Evolutionary conservation across 306 rosid genomes (phyloP).

Genomic region (Argentina anserina): DNA sequence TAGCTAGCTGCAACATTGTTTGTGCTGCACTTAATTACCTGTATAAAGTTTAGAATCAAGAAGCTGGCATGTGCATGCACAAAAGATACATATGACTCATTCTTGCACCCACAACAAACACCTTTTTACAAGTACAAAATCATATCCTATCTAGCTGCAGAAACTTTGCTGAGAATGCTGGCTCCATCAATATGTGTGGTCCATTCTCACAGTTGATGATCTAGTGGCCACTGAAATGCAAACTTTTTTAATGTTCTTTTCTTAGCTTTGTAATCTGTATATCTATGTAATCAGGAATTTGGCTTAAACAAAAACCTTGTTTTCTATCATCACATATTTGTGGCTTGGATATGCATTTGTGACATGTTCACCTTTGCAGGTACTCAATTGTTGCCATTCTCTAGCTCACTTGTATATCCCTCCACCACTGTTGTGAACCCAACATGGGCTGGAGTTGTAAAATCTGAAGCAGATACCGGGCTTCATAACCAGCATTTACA

Average conservation of each 20-base stretch:
- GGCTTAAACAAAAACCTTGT: not conserved
- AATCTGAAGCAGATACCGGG: constrained; percentile 44
- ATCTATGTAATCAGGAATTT: not conserved
- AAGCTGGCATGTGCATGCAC: not conserved
- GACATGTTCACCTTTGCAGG: constrained; percentile 40
- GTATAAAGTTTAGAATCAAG: not conserved
- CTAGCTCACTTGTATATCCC: constrained; percentile 58
- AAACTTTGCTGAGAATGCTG: constrained; percentile 7
- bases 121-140: not conserved
- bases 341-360: not conserved
- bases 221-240: constrained; percentile 14
- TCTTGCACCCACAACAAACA: constrained; percentile 1
- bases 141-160: not conserved
- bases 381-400: constrained; percentile 56
- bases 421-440: constrained; percentile 48
- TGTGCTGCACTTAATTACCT: not conserved
- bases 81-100: constrained; percentile 1
- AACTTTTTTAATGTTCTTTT: not conserved
- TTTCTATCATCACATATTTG: not conserved
- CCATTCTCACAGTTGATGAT: constrained; percentile 11
- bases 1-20: constrained; percentile 12
- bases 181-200: constrained; percentile 16
- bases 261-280: not conserved
- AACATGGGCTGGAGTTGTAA: constrained; percentile 46
- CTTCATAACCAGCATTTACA: constrained; percentile 43